Conservation (phyloP, 805 yeast genomes). For the Cyberlindnera maclurae region DNA sequence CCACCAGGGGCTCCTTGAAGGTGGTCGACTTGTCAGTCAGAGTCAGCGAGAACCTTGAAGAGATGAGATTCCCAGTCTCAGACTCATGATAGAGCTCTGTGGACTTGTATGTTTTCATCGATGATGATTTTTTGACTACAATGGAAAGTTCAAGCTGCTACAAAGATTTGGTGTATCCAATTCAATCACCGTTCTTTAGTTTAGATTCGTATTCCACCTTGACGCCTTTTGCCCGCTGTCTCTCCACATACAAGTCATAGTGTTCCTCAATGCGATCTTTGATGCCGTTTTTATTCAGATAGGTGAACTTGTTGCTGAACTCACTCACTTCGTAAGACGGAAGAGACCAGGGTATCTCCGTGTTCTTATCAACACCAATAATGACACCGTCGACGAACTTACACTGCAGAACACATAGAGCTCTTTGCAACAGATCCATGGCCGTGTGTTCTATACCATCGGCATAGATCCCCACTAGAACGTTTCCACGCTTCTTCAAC, state of each 20-base stretch:
- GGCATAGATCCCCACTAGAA: conserved; percentile 59
- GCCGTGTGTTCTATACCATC: conserved; percentile 58
- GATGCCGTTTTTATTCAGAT: conserved; percentile 63
- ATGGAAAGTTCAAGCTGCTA: too few species aligned
- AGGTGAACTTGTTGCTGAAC: conserved; percentile 50
- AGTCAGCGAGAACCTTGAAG: conserved; percentile 6
- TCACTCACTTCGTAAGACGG: conserved; percentile 21
- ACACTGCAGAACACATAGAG: conserved; percentile 85
- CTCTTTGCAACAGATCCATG: conserved; percentile 82
- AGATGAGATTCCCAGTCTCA: conserved; percentile 2
- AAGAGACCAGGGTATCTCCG: conserved; percentile 7
- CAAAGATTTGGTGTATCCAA: too few species aligned
- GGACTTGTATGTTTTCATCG: neutral
- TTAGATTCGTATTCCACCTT: conserved; percentile 48
- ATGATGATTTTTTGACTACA: too few species aligned
- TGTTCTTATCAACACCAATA: conserved; percentile 26
- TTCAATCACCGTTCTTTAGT: conserved; percentile 3
- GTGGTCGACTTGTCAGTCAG: conserved; percentile 1
- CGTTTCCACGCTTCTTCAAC: conserved; percentile 31
- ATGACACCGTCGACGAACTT: conserved; percentile 74
- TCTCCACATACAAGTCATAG: conserved; percentile 67
- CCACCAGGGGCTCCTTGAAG: conserved; percentile 3
- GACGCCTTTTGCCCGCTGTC: conserved; percentile 85
- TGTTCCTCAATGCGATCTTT: conserved; percentile 67
- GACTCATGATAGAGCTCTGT: neutral